Percentiles rank a stretch among this genome's conserved stretches.
phyloP scores from a whole-genome alignment of 2,329 filamentous ascomycete genomes.

The Diaporthe citrichinensis region DNA sequence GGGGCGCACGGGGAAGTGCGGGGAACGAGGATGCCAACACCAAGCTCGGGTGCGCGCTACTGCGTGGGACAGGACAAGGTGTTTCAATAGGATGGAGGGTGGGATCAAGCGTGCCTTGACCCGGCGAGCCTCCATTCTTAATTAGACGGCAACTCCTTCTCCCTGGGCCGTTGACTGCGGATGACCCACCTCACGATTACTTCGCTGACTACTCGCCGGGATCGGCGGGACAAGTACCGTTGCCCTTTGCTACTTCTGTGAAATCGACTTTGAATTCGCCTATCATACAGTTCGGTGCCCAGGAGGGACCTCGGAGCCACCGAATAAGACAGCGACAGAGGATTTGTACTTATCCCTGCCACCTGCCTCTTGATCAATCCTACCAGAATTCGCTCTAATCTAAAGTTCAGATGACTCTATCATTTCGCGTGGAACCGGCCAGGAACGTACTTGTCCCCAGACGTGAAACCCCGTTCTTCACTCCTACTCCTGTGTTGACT shows the following conservation, averaged over 20 bases:
- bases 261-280: not conserved
- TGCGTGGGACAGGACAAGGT: constrained; percentile 1
- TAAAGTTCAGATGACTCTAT: constrained; percentile 4
- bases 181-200: not conserved
- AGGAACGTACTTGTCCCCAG: not conserved
- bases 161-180: not conserved
- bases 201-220: not conserved
- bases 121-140: constrained; percentile 19
- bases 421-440: not conserved
- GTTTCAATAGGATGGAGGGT: constrained; percentile 6
- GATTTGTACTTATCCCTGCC: not conserved
- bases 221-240: not conserved
- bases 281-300: constrained; percentile 2
- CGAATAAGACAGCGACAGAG: not conserved
- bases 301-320: not conserved
- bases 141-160: constrained; percentile 8
- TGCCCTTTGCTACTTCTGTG: not conserved
- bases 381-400: constrained; percentile 1
- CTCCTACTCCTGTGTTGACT: constrained; percentile 60
- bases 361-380: not conserved
- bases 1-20: constrained; percentile 13
- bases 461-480: not conserved
- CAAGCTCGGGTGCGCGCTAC: not conserved
- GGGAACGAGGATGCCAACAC: constrained; percentile 23
- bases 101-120: not conserved